Percentiles rank a stretch among this genome's conserved stretches.
Conservation (phyloP, 371 early-diverging fungal species). For the Mortierella sp. region DNA sequence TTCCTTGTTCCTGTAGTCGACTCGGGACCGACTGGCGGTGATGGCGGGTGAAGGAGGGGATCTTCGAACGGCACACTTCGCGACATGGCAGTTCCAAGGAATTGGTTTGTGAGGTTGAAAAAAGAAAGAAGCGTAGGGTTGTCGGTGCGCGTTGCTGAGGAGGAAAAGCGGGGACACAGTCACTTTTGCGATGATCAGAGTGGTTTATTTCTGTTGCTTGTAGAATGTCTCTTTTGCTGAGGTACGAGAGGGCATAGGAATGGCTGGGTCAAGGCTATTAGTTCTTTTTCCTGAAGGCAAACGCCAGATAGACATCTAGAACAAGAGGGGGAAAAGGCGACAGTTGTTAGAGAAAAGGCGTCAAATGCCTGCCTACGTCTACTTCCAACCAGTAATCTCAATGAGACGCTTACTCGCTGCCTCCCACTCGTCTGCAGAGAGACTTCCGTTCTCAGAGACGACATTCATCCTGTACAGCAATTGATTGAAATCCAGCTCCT, state of each 20-base stretch:
- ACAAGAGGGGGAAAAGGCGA: neutral
- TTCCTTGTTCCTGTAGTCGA: constrained; percentile 5
- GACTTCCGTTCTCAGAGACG: constrained; percentile 72
- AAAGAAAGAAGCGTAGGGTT: neutral
- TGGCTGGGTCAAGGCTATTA: neutral
- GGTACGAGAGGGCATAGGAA: neutral
- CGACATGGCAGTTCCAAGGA: constrained; percentile 29
- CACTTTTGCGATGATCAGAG: neutral
- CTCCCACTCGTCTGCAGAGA: constrained; percentile 94
- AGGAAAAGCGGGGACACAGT: neutral
- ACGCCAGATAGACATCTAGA: constrained; percentile 69
- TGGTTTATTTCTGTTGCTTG: neutral
- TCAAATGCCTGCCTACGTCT: neutral
- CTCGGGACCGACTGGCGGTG: constrained; percentile 28
- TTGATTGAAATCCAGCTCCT: constrained; percentile 63
- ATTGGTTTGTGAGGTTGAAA: neutral
- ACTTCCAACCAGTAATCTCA: neutral
- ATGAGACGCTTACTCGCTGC: constrained; percentile 75
- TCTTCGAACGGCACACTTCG: constrained; percentile 52
- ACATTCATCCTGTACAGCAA: constrained; percentile 89
- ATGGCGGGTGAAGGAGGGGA: constrained; percentile 50
- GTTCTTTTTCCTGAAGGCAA: constrained; percentile 67
- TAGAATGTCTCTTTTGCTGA: neutral
- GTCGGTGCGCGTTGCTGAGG: neutral
- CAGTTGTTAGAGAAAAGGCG: neutral